These are phyloP conservation scores for Phialophora tarda DNA, from an alignment of 2,329 filamentous ascomycete genomes.

Conservation along the genomic window DNA sequence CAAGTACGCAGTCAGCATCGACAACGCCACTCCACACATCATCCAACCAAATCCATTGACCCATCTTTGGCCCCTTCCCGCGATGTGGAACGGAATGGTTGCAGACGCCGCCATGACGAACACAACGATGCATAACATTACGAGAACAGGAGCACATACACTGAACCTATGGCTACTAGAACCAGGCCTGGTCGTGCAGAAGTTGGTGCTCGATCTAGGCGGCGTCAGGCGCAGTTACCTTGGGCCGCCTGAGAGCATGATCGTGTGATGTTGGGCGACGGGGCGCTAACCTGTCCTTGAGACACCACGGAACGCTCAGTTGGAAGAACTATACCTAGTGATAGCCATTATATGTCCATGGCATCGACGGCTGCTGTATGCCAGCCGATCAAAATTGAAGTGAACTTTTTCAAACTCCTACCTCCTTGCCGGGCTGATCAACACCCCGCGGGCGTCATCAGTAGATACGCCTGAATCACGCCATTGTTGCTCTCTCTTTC, in stretches of 20 bases:
- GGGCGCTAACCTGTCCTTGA: background rate
- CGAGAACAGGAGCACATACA: constrained; percentile 54
- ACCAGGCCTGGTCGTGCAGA: constrained; percentile 61
- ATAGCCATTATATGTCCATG: background rate
- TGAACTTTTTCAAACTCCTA: background rate
- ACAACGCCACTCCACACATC: constrained; percentile 48
- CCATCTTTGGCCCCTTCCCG: constrained; percentile 29
- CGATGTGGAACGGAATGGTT: constrained; percentile 32
- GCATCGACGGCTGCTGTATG: background rate
- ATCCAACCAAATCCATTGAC: constrained; percentile 45
- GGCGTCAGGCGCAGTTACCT: constrained; percentile 62
- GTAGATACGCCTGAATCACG: background rate
- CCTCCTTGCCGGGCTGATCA: background rate
- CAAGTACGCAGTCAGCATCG: constrained; percentile 57
- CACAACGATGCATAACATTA: constrained; percentile 53
- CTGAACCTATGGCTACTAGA: constrained; percentile 60
- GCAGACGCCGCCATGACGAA: constrained; percentile 31
- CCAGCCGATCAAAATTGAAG: background rate
- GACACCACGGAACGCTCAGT: background rate
- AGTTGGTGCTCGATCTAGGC: constrained; percentile 62
- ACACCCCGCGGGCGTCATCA: background rate
- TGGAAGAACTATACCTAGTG: background rate
- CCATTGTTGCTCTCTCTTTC: background rate
- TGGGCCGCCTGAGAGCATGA: constrained; percentile 60
- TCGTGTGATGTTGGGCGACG: constrained; percentile 3